phyloP scores from a whole-genome alignment of 352 stramenopile genomes.

The Nothophytophthora sp. region DNA sequence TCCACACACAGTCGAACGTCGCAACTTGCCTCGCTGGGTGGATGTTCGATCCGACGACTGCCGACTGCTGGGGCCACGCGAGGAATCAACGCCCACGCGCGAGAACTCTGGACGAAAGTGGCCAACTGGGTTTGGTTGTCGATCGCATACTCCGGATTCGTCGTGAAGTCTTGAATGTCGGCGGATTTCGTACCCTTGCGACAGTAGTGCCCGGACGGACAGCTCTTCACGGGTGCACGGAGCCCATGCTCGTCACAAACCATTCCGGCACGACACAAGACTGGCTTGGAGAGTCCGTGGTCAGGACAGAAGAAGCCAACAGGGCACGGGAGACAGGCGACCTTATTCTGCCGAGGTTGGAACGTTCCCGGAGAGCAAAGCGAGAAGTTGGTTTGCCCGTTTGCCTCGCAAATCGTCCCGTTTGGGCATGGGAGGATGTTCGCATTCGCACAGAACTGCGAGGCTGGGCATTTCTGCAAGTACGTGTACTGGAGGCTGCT shows the following conservation, averaged over 20 bases:
- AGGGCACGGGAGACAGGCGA: constrained; percentile 89
- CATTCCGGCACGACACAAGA: constrained; percentile 91
- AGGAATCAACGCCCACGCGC: constrained; percentile 50
- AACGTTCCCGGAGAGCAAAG: constrained; percentile 93
- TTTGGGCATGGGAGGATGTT: constrained; percentile 83
- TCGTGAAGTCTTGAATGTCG: constrained; percentile 62
- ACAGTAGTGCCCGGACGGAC: constrained; percentile 94
- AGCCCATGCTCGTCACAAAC: constrained; percentile 94
- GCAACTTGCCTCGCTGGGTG: constrained; percentile 53
- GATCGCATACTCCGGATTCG: constrained; percentile 54
- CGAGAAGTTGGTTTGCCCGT: constrained; percentile 90
- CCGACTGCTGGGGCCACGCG: constrained; percentile 49
- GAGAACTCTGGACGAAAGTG: constrained; percentile 49
- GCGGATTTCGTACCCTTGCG: constrained; percentile 91
- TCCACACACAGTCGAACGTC: constrained; percentile 52
- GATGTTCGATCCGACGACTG: constrained; percentile 64
- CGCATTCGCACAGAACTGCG: constrained; percentile 57
- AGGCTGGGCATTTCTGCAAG: constrained; percentile 52
- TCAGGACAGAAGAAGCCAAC: constrained; percentile 95
- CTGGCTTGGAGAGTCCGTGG: constrained; percentile 85
- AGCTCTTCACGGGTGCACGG: constrained; percentile 71
- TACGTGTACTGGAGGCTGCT: constrained; percentile 81
- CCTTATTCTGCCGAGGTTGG: constrained; percentile 86
- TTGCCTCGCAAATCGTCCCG: constrained; percentile 72
- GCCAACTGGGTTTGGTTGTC: constrained; percentile 70